Conservation (phyloP, 208 protist genomes). For the Lotmaria passim region DNA sequence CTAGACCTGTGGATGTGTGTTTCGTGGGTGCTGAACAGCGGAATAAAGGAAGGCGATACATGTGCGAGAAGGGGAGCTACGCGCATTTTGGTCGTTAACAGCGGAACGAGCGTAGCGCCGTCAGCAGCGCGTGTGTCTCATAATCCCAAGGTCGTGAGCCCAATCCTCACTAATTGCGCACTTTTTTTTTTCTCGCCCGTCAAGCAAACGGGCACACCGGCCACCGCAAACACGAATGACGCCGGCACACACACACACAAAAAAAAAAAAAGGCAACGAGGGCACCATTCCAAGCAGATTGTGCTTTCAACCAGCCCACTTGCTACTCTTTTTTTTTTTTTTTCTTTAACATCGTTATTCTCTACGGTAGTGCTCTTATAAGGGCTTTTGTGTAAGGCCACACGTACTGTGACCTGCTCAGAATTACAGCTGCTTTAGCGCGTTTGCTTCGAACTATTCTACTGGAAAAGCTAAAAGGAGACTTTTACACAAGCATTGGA, state of each 20-base stretch:
- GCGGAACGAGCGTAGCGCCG: conserved; percentile 89
- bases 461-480: no score
- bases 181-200: conserved; percentile 18
- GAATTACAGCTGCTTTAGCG: no score
- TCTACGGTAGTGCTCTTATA: no score
- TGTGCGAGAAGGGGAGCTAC: not conserved
- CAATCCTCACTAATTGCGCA: conserved; percentile 79
- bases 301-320: no score
- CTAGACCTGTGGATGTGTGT: not conserved
- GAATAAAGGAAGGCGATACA: not conserved
- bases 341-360: not conserved
- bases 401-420: no score
- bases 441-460: no score
- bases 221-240: not conserved
- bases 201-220: not conserved
- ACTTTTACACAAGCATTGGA: not conserved
- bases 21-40: not conserved
- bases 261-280: no score
- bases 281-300: no score
- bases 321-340: not conserved
- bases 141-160: conserved; percentile 96
- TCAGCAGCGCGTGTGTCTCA: conserved; percentile 95
- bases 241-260: not conserved
- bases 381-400: no score
- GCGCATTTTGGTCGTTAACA: not conserved